Evolutionary conservation across 2,329 filamentous ascomycete genomes (phyloP).

Genomic region (Fusarium piperis): DNA sequence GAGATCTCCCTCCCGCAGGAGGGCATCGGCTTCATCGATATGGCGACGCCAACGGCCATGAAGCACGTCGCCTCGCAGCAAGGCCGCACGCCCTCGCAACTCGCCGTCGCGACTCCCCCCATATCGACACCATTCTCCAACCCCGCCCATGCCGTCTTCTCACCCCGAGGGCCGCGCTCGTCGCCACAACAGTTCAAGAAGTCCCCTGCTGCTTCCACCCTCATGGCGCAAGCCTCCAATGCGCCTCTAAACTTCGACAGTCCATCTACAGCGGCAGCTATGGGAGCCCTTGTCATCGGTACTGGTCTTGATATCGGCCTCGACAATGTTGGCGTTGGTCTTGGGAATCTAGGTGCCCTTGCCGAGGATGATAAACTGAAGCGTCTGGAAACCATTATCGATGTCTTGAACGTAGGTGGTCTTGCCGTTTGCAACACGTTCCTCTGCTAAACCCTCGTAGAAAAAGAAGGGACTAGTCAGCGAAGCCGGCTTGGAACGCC

Average conservation of each 20-base stretch:
- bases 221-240: conserved; percentile 58
- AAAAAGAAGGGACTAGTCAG: conserved; percentile 72
- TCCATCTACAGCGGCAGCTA: conserved; percentile 69
- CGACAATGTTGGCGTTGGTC: conserved; percentile 60
- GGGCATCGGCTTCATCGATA: conserved; percentile 39
- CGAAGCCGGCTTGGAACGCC: conserved; percentile 77
- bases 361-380: conserved; percentile 65
- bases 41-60: conserved; percentile 62
- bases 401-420: conserved; percentile 58
- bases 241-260: conserved; percentile 69
- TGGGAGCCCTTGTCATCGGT: conserved; percentile 65
- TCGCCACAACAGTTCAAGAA: conserved; percentile 74
- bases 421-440: not conserved
- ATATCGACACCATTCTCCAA: conserved; percentile 74
- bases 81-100: conserved; percentile 60
- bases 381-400: conserved; percentile 62
- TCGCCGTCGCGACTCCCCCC: conserved; percentile 69
- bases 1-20: conserved; percentile 15
- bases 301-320: conserved; percentile 62
- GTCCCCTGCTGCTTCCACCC: conserved; percentile 65
- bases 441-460: conserved; percentile 31
- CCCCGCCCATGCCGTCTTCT: conserved; percentile 66
- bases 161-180: conserved; percentile 65
- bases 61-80: conserved; percentile 57
- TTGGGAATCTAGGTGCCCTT: conserved; percentile 54